Evolutionary conservation across 371 early-diverging fungal genomes (phyloP).

Genomic region (Rhizopus sp.): DNA sequence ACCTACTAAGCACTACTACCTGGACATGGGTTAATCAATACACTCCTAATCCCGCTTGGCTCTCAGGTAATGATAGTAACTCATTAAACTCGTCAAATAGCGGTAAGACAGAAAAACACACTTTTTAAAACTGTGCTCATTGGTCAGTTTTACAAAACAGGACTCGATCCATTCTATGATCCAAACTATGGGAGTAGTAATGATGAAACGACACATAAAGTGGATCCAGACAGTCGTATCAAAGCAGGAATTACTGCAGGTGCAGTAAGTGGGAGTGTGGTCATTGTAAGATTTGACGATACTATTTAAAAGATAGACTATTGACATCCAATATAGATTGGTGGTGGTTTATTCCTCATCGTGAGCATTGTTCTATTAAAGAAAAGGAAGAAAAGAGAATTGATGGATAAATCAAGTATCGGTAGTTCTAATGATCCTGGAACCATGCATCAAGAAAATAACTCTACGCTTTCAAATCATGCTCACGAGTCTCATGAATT

Average conservation of each 20-base stretch:
- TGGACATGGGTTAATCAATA: slow-evolving; percentile 39
- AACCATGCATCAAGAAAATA: slow-evolving; percentile 3
- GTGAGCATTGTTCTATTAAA: slow-evolving; percentile 21
- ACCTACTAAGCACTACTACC: slow-evolving; percentile 26
- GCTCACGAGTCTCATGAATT: slow-evolving; percentile 3
- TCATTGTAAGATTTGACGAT: slow-evolving; percentile 25
- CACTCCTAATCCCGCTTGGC: slow-evolving; percentile 21
- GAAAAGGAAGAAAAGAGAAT: slow-evolving; percentile 13
- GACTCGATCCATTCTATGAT: slow-evolving; percentile 13
- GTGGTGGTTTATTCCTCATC: slow-evolving; percentile 27
- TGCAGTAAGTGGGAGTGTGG: slow-evolving; percentile 38
- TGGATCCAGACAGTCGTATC: slow-evolving; percentile 20
- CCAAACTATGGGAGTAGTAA: slow-evolving; percentile 3
- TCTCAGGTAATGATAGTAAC: slow-evolving; percentile 12
- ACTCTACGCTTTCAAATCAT: slow-evolving; percentile 11
- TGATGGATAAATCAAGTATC: slow-evolving; percentile 5
- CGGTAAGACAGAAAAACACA: not conserved
- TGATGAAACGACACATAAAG: slow-evolving; percentile 1
- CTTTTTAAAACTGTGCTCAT: not conserved
- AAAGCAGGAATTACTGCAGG: slow-evolving; percentile 42
- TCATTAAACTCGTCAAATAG: not conserved
- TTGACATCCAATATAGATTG: slow-evolving; percentile 21
- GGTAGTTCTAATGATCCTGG: slow-evolving; percentile 11
- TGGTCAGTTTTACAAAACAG: not conserved
- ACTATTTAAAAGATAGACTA: not conserved